Evolutionary conservation across 176 grass and related monocot genomes (phyloP), one percentile per base, ranked within the genome.

Genomic region (Triticum timopheevii): DNA sequence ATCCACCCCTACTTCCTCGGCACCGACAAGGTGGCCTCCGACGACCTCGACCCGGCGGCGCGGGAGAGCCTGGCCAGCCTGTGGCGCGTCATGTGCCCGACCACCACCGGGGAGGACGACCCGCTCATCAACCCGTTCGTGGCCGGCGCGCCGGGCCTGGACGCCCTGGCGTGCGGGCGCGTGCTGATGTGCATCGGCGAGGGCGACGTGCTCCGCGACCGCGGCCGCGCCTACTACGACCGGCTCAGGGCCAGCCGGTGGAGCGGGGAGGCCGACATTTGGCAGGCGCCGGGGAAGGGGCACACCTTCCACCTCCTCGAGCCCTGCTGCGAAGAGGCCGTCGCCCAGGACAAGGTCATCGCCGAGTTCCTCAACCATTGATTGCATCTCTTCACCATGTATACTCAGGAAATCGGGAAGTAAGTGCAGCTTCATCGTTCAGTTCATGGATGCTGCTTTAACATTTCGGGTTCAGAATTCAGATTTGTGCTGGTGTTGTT

Each of bases 1-100:
- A 90, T 97, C 70, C 92, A 97, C 87, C 95, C 95, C 2, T 97
- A 92, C 86, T 97, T 97, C 78, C 83, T 94, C 22, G 95, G 95
- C 11, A 89, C 74, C 25, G 56, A 85, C 49, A 81, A 81, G 76
- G 89, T 88, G 85, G 49, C 49, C 69, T 91, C 89, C 69, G 89
- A 91, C 77, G 89, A 88, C 12, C 85, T 87, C 6, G 50, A 76
- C 69, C 50, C 81, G 5, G 70, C 17, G 17, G 50, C 62, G 49
- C 81, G 85, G 22, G 85, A 88, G 77, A 91, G 81, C 63, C 85
- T 91, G 20, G 89, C 68, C 0, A 77, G 76, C 69, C 81, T 91
- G 38, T 91, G 85, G 89, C 89, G 85, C 76, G 85, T 91, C 81
- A 81, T 91, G 89, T 91, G 89, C 89, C 89, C 89, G 38, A 7